Conservation (phyloP, 805 yeast species). For the Isabelozyma pseudorhagii region DNA sequence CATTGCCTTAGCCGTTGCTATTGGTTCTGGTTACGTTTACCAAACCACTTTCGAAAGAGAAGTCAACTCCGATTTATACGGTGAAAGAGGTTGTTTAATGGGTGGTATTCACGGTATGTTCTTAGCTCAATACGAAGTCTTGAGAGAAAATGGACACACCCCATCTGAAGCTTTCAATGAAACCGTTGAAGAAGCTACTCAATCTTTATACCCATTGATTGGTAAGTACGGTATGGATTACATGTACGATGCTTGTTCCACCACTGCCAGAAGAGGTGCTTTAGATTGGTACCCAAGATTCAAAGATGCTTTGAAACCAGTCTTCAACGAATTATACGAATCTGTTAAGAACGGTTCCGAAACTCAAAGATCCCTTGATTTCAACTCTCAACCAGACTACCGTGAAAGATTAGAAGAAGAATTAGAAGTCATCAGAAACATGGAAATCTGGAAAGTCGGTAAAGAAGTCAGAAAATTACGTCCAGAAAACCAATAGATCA, state of each 20-base stretch:
- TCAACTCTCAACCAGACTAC: slow-evolving; percentile 98
- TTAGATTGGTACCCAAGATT: slow-evolving; percentile 99
- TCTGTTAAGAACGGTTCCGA: slow-evolving; percentile 94
- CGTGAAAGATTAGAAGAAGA: slow-evolving; percentile 93
- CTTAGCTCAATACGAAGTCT: slow-evolving; percentile 99
- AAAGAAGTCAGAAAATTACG: slow-evolving; percentile 99
- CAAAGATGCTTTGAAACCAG: slow-evolving; percentile 98
- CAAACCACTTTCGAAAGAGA: slow-evolving; percentile 99
- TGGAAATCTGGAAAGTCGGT: slow-evolving; percentile 99
- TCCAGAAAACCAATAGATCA: slow-evolving; percentile 88
- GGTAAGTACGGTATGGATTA: slow-evolving; percentile 99
- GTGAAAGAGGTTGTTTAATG: slow-evolving; percentile 99
- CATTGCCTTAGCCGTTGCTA: slow-evolving; percentile 96
- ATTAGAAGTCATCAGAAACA: slow-evolving; percentile 87
- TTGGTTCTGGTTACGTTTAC: slow-evolving; percentile 99
- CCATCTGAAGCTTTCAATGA: slow-evolving; percentile 99
- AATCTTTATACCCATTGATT: slow-evolving; percentile 96
- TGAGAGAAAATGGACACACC: slow-evolving; percentile 99
- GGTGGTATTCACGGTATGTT: slow-evolving; percentile 99
- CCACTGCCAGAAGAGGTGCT: slow-evolving; percentile 99
- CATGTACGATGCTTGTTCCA: slow-evolving; percentile 99
- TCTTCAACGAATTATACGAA: slow-evolving; percentile 92
- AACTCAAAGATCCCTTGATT: slow-evolving; percentile 96
- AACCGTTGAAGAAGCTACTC: slow-evolving; percentile 99
- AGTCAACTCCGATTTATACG: slow-evolving; percentile 98